Evolutionary conservation across 345 rosid genomes (phyloP).

Genomic region (Gossypioides kirkii): DNA sequence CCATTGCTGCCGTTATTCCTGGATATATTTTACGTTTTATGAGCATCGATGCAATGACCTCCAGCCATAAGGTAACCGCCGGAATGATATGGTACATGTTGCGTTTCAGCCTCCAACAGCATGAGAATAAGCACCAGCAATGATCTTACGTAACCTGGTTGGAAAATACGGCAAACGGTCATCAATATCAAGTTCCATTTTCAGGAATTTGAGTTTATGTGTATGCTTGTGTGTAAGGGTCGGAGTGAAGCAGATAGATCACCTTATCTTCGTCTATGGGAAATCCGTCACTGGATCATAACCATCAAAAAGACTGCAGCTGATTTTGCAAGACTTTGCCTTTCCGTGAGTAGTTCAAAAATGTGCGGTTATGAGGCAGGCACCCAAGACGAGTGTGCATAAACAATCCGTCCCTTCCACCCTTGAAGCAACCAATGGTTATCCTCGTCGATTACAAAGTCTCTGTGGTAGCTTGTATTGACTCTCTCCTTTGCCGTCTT

Average conservation of each 20-base stretch:
- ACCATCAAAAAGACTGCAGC: not conserved
- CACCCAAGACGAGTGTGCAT: constrained; percentile 43
- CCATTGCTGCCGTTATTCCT: not conserved
- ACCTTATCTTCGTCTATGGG: constrained; percentile 15
- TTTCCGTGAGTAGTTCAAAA: not conserved
- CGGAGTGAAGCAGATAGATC: not conserved
- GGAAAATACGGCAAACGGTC: not conserved
- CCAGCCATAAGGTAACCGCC: not conserved
- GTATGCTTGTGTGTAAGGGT: not conserved
- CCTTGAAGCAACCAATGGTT: constrained; percentile 50
- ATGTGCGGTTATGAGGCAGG: constrained; percentile 20
- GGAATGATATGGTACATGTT: not conserved
- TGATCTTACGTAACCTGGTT: constrained; percentile 10
- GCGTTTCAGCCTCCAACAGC: constrained; percentile 8
- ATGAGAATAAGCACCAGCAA: not conserved
- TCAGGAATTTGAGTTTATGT: not conserved
- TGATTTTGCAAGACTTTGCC: constrained; percentile 2
- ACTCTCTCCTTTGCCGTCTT: constrained; percentile 36
- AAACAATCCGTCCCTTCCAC: constrained; percentile 51
- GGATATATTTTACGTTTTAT: not conserved
- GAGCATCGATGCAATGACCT: not conserved
- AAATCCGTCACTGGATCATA: not conserved
- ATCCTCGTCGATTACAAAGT: constrained; percentile 41
- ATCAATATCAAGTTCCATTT: not conserved
- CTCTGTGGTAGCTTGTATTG: constrained; percentile 35